Percentiles rank a stretch among this genome's conserved stretches.
Conservation (phyloP, 1,284 basidiomycete species). For the Tetrapyrgos nigripes region DNA sequence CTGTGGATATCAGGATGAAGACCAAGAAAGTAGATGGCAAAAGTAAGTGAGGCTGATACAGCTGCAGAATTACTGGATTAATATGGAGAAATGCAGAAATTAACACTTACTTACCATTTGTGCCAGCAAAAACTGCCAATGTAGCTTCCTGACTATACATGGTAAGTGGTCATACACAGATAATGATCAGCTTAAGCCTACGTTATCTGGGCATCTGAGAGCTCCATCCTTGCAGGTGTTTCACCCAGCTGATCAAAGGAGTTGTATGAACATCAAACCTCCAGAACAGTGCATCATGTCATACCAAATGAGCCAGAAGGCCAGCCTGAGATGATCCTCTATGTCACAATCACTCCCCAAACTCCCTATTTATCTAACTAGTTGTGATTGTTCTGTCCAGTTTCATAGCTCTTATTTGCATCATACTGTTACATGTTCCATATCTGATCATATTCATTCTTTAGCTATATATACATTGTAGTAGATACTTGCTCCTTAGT, state of each 20-base stretch:
- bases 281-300: no score
- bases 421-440: no score
- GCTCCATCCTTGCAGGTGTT: background rate
- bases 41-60: background rate
- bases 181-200: no score
- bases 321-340: background rate
- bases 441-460: no score
- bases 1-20: background rate
- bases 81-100: background rate
- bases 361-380: no score
- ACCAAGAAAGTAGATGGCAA: background rate
- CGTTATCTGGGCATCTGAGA: background rate
- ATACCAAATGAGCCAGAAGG: background rate
- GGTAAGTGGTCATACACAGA: background rate
- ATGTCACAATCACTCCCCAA: no score
- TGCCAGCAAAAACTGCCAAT: background rate
- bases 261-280: no score
- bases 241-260: background rate
- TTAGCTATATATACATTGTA: no score
- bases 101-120: background rate
- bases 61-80: background rate
- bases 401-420: no score
- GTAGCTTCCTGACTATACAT: background rate
- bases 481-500: no score
- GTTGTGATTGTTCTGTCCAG: no score